phyloP scores from a whole-genome alignment of 108 stramenopile species.

The Stephanodiscus triporus region DNA sequence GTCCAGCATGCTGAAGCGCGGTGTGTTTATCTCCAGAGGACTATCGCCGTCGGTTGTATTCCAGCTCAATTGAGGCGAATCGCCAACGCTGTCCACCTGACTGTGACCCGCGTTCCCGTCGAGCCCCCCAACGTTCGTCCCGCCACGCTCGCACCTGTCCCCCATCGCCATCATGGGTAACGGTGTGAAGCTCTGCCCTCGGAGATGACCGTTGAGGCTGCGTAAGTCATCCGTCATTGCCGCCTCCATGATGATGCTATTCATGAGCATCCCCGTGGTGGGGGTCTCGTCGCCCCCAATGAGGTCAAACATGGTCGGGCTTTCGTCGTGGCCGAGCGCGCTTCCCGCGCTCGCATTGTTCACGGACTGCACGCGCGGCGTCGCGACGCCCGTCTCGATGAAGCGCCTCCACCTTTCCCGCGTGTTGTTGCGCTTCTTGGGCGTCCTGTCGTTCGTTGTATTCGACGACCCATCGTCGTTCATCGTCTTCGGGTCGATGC shows the following conservation, averaged over 20 bases:
- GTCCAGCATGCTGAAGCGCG: constrained; percentile 44
- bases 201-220: constrained; percentile 68
- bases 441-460: constrained; percentile 32
- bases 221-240: constrained; percentile 67
- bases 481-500: not conserved
- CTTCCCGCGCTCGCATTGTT: too few species aligned
- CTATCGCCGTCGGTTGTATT: constrained; percentile 56
- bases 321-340: constrained; percentile 6
- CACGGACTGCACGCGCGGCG: constrained; percentile 7
- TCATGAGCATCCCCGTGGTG: constrained; percentile 40
- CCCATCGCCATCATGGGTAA: constrained; percentile 56
- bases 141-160: constrained; percentile 32
- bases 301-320: constrained; percentile 43
- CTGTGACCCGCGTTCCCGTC: not conserved
- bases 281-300: constrained; percentile 45
- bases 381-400: not conserved
- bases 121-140: constrained; percentile 14
- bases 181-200: constrained; percentile 85
- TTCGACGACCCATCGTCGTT: not conserved
- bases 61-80: constrained; percentile 73
- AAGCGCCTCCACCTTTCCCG: constrained; percentile 11
- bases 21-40: constrained; percentile 28
- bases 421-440: constrained; percentile 48
- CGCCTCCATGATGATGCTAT: constrained; percentile 49
- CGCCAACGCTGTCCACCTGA: not conserved